phyloP scores from a whole-genome alignment of 2,329 filamentous ascomycete species.

The Penicillium sp. region DNA sequence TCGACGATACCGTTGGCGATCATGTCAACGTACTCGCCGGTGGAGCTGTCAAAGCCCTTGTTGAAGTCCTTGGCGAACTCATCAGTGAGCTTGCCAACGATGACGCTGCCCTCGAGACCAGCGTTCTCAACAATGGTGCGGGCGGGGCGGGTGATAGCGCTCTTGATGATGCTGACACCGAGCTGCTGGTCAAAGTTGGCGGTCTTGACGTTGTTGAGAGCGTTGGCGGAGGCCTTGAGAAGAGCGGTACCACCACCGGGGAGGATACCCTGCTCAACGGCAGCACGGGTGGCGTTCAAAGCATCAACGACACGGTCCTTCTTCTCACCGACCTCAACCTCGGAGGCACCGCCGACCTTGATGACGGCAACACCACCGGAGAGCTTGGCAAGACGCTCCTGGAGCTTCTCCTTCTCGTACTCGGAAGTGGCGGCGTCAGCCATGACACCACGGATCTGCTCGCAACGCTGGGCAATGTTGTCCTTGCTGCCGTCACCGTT shows the following conservation, averaged over 20 bases:
- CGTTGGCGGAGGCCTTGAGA: slow-evolving; percentile 92
- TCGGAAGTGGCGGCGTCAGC: slow-evolving; percentile 90
- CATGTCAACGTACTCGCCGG: slow-evolving; percentile 99
- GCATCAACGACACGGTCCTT: slow-evolving; percentile 99
- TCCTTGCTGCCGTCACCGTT: slow-evolving; percentile 98
- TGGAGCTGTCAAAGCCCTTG: slow-evolving; percentile 94
- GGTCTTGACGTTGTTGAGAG: slow-evolving; percentile 77
- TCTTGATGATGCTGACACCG: slow-evolving; percentile 96
- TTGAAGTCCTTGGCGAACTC: slow-evolving; percentile 93
- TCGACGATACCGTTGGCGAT: slow-evolving; percentile 95
- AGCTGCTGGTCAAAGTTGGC: slow-evolving; percentile 99
- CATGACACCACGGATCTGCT: slow-evolving; percentile 98
- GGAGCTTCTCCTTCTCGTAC: slow-evolving; percentile 99
- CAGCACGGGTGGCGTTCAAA: slow-evolving; percentile 94
- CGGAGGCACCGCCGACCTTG: slow-evolving; percentile 95
- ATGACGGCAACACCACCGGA: slow-evolving; percentile 99
- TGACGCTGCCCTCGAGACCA: slow-evolving; percentile 89
- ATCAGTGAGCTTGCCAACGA: slow-evolving; percentile 97
- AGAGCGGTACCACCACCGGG: slow-evolving; percentile 97
- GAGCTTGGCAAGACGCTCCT: slow-evolving; percentile 98
- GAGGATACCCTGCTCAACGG: slow-evolving; percentile 98
- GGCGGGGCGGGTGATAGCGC: slow-evolving; percentile 92
- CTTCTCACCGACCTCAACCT: slow-evolving; percentile 99
- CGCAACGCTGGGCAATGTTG: slow-evolving; percentile 86
- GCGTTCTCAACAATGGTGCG: slow-evolving; percentile 97